A percentile compares a stretch with the other conserved stretches of the same genome.
Evolutionary conservation across 225 moss, liverwort and hornwort genomes (phyloP).

Genomic region (Anthoceros angustus): DNA sequence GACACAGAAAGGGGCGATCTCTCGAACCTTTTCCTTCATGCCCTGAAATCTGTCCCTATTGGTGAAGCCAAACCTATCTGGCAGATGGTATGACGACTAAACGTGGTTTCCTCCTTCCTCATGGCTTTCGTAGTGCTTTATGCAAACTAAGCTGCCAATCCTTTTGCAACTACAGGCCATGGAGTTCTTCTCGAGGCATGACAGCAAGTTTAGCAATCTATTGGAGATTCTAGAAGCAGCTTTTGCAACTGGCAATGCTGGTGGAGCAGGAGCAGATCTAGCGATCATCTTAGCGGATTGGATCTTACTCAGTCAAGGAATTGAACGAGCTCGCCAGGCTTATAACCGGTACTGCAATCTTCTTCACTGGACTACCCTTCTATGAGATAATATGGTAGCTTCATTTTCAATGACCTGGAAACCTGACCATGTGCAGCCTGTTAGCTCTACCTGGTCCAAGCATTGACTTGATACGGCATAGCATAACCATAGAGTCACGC

Average conservation of each 20-base stretch:
- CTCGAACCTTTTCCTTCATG: conserved; percentile 30
- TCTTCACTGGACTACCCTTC: not conserved
- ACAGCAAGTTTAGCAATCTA: conserved; percentile 26
- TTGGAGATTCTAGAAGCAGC: conserved; percentile 36
- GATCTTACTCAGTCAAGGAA: conserved; percentile 49
- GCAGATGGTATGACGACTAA: conserved; percentile 37
- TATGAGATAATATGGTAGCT: not conserved
- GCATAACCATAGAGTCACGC: conserved; percentile 46
- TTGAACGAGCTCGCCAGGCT: conserved; percentile 44
- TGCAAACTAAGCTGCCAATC: not conserved
- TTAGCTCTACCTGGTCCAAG: conserved; percentile 61
- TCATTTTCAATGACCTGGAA: not conserved
- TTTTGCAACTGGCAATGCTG: conserved; percentile 40
- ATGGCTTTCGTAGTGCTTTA: not conserved
- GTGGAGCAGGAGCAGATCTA: conserved; percentile 45
- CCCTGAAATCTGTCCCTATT: conserved; percentile 30
- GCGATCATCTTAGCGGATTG: conserved; percentile 43
- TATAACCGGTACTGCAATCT: conserved; percentile 18
- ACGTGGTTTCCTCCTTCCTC: not conserved
- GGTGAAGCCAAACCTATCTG: conserved; percentile 47
- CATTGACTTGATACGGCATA: conserved; percentile 39
- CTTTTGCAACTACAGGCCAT: conserved; percentile 28
- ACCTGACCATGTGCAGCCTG: conserved; percentile 26
- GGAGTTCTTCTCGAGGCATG: conserved; percentile 34
- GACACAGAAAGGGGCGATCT: conserved; percentile 13